Base-by-base conservation (phyloP, 192 early-diverging fungal species). In the Linnemannia schmuckeri region DNA sequence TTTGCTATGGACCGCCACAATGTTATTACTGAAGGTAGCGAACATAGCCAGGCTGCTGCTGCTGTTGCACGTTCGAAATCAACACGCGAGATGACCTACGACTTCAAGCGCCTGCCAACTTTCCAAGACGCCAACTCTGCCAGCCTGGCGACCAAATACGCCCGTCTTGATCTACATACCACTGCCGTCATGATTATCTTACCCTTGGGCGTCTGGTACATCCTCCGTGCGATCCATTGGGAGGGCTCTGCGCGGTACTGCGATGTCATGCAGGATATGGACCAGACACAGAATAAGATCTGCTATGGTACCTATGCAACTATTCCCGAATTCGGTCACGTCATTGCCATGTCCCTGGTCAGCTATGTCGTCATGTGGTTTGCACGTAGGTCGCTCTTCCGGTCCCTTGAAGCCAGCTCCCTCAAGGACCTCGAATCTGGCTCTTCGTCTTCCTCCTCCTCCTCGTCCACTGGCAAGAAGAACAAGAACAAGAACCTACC, bases 121-220 rank as follows among this genome's bases (percentile, higher is more conserved):
- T 87, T 87, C 79, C 75, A 81, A 27, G 85, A 87, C 24, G 79
- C 85, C 27, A 35, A 87, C 1, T 81, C 79, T 1, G 37, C 33
- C 24, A 15, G 54, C 24, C 41, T 87, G 2, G 68, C 85, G 4
- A 52, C 72, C 1, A 68, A 72, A 27, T 68, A 74, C 27, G 85
- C 85, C 24, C 81, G 78, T 18, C 46, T 78, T 3, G 85, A 87
- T 20, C 30, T 87, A 20, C 52, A n/a, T 0, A 73, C 63, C 1
- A 70, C 85, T 3, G 33, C 72, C 0, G 47, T 87, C 33, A 33
- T 87, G 79, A 69, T 87, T 44, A 15, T 81, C 10, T 49, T 87
- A 30, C 85, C 85, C 4, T 68, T 87, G 4, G 80, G 40, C 13
- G 49, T 81, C 30, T 87, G 80, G 79, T 81, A 44, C 37, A 68